A percentile compares a stretch with the other conserved stretches of the same genome.
These are phyloP conservation scores for Fusarium liriodendri DNA, from an alignment of 2,329 filamentous ascomycete genomes.

Conservation along the genomic window DNA sequence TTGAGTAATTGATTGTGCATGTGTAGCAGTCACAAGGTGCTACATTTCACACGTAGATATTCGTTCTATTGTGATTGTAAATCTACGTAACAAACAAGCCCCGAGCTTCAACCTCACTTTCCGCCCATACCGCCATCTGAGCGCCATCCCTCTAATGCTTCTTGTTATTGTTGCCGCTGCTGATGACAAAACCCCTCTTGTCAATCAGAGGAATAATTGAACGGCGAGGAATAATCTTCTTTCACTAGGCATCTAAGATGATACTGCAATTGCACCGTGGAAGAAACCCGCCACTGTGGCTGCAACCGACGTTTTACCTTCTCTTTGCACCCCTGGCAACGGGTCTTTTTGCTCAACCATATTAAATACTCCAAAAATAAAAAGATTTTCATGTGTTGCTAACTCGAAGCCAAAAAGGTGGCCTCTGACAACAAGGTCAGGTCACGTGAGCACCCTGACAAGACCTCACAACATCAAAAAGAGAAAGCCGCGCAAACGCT, in stretches of 20 bases:
- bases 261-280: background rate
- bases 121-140: background rate
- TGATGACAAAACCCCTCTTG: background rate
- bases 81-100: background rate
- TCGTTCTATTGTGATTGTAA: background rate
- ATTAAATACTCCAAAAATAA: background rate
- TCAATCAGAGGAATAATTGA: background rate
- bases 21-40: background rate
- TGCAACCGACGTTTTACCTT: background rate
- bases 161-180: background rate
- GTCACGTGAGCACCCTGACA: background rate
- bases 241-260: background rate
- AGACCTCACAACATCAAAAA: conserved; percentile 7
- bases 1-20: background rate
- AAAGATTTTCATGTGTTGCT: background rate
- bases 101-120: background rate
- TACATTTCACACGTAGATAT: background rate
- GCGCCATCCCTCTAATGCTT: background rate
- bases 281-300: background rate
- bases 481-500: conserved; percentile 33
- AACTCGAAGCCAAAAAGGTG: background rate
- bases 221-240: background rate
- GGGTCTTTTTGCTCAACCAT: background rate
- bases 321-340: background rate
- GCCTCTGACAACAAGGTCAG: background rate